Percentiles rank a stretch among this genome's conserved stretches.
phyloP scores from a whole-genome alignment of 208 protist species.

The Leishmania amazonensis region DNA sequence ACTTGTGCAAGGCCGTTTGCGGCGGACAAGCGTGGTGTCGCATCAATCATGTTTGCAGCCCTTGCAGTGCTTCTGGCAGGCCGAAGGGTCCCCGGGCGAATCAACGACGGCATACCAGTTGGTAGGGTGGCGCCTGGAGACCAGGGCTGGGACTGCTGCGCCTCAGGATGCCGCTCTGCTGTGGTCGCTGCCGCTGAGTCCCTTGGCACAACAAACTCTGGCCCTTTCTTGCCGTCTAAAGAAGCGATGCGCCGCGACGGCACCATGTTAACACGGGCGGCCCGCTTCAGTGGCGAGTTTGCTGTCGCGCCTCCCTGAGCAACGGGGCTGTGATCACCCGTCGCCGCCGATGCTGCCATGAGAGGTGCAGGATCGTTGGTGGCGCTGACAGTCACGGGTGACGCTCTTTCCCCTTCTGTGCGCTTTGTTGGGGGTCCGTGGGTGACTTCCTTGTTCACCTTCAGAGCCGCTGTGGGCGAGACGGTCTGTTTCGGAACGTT shows the following conservation, averaged over 20 bases:
- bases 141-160: background rate
- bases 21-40: background rate
- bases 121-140: background rate
- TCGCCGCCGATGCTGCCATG: background rate
- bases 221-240: background rate
- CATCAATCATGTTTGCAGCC: background rate
- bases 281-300: background rate
- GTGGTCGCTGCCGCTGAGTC: background rate
- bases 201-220: background rate
- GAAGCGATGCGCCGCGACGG: background rate
- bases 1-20: background rate
- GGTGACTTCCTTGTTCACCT: too few relatives aligned
- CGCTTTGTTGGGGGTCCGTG: background rate
- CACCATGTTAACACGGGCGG: conserved; percentile 4
- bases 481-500: background rate
- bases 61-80: background rate
- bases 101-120: background rate
- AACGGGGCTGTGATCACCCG: background rate
- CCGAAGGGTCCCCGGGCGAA: too few relatives aligned
- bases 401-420: background rate
- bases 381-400: background rate
- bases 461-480: background rate
- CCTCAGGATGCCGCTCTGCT: too few relatives aligned
- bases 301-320: background rate
- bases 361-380: background rate